Evolutionary conservation across 2,329 filamentous ascomycete species (phyloP), one percentile per base, ranked within the genome.

Genomic region (Hymenotorrendiella dingleyae): DNA sequence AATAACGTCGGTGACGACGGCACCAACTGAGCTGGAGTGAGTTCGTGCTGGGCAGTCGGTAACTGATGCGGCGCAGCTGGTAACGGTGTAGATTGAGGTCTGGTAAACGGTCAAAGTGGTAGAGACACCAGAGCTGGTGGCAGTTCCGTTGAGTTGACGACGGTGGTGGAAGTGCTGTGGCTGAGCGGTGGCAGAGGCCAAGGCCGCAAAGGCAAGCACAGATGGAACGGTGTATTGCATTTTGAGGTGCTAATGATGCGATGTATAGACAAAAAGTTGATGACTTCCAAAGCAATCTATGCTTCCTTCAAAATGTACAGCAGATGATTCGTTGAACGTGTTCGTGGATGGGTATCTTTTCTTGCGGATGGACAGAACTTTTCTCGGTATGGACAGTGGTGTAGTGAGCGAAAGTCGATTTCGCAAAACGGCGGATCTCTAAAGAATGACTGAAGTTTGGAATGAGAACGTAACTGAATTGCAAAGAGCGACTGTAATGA

Each of bases 101-200:
- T 61, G 54, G 23, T 58, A 53, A 39, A 68, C 58, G 30, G 64
- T 65, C 51, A 70, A 54, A 53, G 68, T 69, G 21, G 67, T 68
- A 42, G 59, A 51, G 16, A 42, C 35, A 19, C 29, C 38, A n/a
- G n/a, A n/a, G n/a, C n/a, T n/a, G n/a, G n/a, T n/a, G 16, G 39
- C 41, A 23, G 41, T 42, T 20, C 36, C 43, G 45, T 60, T 59
- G 34, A 50, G 39, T 7, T 47, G 27, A 40, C 56, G 54, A 32
- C 53, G 53, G 36, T 50, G 49, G 46, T 60, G 53, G 50, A 58
- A 55, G 42, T 58, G 57, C 28, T 52, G 50, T 39, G 54, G 48
- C 33, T 52, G 49, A 19, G 57, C 46, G 42, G 50, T 40, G 24
- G 58, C 59, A 32, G 54, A 27, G 42, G 54, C 57, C 47, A 56